Base-by-base conservation (phyloP, 768 basidiomycete species). In the Chlorophyllum brunneum region DNA sequence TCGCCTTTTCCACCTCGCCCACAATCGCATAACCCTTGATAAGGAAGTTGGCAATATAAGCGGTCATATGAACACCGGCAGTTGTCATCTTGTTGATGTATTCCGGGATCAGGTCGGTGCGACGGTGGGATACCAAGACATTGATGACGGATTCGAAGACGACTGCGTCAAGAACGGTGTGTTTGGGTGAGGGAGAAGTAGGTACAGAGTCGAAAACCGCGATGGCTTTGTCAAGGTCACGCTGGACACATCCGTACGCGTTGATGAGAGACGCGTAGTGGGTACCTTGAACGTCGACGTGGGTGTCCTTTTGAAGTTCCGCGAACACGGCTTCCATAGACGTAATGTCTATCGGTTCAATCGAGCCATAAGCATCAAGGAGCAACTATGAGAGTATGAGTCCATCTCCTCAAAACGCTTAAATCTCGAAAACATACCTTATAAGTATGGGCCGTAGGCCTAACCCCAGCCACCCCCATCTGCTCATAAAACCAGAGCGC, bases 131-230 rank as follows among this genome's bases (percentile, higher is more conserved):
- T 40, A 92, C 83, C 36, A 95, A 71, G 24, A 88, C 88, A 65
- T 90, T 94, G 74, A 98, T 79, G 58, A 98, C 72, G 0, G 94
- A 83, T 65, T 99, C 97, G 69, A 87, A 98, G 18, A 85, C 77
- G 42, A 98, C 82, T 0, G 92, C 87, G 54, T 98, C 95, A 1
- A 85, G 83, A 18, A 84, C 66, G 4, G 68, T 66, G 0, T 80
- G 76, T 10, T 77, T 0, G 76, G 78, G 60, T 48, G 51, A 81
- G 16, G 27, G 18, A 46, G 62, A 82, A 0, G 67, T 62, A 7
- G 77, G 57, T 63, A 97, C 86, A 18, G 85, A 81, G 23, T 95
- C 79, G 65, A 98, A 98, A 29, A 87, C 67, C 3, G 74, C 67
- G 41, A 91, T 74, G 1, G 95, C 92, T 58, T 83, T 82, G 59